These are phyloP conservation scores for Prunus mira DNA, from an alignment of 306 rosid genomes.

Conservation along the genomic window DNA sequence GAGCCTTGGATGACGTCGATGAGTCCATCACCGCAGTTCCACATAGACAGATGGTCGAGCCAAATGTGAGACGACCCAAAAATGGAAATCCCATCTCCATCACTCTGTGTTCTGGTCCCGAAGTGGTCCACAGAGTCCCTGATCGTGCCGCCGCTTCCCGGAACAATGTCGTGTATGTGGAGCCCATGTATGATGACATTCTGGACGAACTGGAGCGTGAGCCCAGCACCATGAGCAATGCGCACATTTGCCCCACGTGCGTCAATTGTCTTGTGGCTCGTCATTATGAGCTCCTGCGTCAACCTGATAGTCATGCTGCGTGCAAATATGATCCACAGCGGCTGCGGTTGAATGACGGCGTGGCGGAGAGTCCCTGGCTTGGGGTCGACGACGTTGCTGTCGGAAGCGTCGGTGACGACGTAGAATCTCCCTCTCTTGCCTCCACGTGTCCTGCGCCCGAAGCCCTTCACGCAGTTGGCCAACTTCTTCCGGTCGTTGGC, in stretches of 20 bases:
- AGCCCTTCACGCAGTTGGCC: slow-evolving; percentile 61
- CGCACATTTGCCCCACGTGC: slow-evolving; percentile 70
- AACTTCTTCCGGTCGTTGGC: slow-evolving; percentile 47
- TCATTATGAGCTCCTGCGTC: slow-evolving; percentile 48
- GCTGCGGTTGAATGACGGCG: slow-evolving; percentile 43
- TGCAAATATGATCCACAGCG: slow-evolving; percentile 72
- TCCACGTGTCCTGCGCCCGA: slow-evolving; percentile 62
- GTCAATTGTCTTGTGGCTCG: slow-evolving; percentile 78
- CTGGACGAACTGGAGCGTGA: slow-evolving; percentile 44
- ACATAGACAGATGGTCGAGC: slow-evolving; percentile 78
- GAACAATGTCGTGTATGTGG: slow-evolving; percentile 31
- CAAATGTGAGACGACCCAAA: slow-evolving; percentile 69
- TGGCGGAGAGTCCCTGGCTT: slow-evolving; percentile 62
- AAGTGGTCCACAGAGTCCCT: slow-evolving; percentile 51
- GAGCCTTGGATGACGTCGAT: slow-evolving; percentile 66
- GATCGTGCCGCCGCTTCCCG: slow-evolving; percentile 51
- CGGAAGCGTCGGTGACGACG: slow-evolving; percentile 55
- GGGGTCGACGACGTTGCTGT: slow-evolving; percentile 39
- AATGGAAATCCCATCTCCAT: slow-evolving; percentile 76
- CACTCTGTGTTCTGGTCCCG: slow-evolving; percentile 47
- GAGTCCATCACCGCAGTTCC: slow-evolving; percentile 62
- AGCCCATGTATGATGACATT: slow-evolving; percentile 71
- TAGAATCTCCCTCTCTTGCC: slow-evolving; percentile 50
- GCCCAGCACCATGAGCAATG: slow-evolving; percentile 56
- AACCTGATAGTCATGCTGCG: slow-evolving; percentile 59